Evolutionary conservation across 768 basidiomycete species (phyloP).

Genomic region (Tricholomella constricta): DNA sequence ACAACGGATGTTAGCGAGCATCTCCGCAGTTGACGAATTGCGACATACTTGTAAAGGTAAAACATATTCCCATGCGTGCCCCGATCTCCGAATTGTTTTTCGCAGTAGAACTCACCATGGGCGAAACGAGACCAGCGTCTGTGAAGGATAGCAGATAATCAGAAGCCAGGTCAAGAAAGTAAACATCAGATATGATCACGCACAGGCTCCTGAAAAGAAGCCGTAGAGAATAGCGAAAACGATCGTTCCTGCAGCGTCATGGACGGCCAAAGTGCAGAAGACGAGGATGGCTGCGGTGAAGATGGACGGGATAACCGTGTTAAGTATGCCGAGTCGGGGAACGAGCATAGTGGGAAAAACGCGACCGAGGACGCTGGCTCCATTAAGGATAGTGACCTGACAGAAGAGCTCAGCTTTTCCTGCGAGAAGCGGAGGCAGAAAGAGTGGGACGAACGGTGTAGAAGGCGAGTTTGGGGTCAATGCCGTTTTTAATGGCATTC

Average conservation of each 20-base stretch:
- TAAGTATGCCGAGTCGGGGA: conserved; percentile 26
- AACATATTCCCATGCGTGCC: conserved; percentile 52
- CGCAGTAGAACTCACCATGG: conserved; percentile 46
- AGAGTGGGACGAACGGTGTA: conserved; percentile 43
- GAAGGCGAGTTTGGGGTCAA: conserved; percentile 50
- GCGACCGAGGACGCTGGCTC: conserved; percentile 41
- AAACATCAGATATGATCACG: conserved; percentile 15
- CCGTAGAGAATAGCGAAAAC: conserved; percentile 40
- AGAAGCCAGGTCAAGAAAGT: not conserved
- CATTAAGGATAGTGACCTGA: conserved; percentile 56
- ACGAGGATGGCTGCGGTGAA: conserved; percentile 30
- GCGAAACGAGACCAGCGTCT: conserved; percentile 45
- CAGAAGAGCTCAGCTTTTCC: not conserved
- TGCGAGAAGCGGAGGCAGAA: conserved; percentile 21
- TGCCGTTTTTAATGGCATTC: conserved; percentile 48
- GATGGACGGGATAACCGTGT: conserved; percentile 32
- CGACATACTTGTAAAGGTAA: conserved; percentile 25
- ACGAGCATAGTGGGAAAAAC: conserved; percentile 36
- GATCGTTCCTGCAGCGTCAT: conserved; percentile 27
- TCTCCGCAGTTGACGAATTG: conserved; percentile 3
- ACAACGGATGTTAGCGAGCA: not conserved
- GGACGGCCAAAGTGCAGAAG: conserved; percentile 37
- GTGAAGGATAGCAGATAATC: not conserved
- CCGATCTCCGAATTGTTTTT: conserved; percentile 55
- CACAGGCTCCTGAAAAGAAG: conserved; percentile 43